Conservation (phyloP, 2,329 filamentous ascomycete species). For the Tolypocladium sp. region DNA sequence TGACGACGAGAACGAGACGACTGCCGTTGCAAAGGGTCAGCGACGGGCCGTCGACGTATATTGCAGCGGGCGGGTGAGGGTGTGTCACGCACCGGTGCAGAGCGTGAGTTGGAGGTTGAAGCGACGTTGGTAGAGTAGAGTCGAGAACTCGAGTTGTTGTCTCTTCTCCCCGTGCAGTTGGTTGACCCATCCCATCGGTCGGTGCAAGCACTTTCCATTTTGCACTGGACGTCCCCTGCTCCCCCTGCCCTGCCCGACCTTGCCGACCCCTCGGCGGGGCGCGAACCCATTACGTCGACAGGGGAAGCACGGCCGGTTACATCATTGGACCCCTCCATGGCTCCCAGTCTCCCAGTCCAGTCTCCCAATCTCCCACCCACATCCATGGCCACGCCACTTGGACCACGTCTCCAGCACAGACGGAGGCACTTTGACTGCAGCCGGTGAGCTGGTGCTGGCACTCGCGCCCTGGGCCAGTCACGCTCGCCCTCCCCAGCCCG, state of each 20-base stretch:
- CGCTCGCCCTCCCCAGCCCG: not conserved
- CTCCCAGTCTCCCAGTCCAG: not conserved
- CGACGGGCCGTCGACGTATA: not conserved
- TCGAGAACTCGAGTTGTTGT: not conserved
- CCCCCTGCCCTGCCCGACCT: no score
- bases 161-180: not conserved
- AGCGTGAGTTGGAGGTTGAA: not conserved
- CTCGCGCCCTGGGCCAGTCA: not conserved
- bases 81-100: not conserved
- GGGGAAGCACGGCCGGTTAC: not conserved
- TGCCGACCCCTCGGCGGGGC: not conserved
- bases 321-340: constrained; percentile 1
- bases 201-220: not conserved
- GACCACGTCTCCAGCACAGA: no score
- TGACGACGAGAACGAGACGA: not conserved
- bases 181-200: not conserved
- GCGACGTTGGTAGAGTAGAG: not conserved
- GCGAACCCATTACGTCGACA: not conserved
- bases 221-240: no score
- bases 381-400: no score
- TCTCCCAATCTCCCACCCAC: not conserved
- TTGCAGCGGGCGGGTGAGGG: not conserved
- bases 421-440: not conserved
- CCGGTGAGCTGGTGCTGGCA: not conserved
- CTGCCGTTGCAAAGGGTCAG: not conserved